Conservation (phyloP, 768 basidiomycete genomes). For the Pleurotus pulmonarius region DNA sequence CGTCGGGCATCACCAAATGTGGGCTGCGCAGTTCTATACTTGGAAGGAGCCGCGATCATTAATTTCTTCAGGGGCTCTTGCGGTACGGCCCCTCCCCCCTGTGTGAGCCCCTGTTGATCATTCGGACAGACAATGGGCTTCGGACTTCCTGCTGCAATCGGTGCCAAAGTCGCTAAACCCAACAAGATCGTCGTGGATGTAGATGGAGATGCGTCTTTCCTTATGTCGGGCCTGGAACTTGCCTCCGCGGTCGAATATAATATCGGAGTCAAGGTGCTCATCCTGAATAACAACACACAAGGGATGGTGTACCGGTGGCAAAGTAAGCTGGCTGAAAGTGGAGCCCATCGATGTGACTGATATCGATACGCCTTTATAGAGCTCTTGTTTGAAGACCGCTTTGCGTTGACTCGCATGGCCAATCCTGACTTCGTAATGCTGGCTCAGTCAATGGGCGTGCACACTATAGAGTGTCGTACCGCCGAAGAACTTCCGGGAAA, state of each 20-base stretch:
- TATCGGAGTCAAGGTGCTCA: conserved; percentile 92
- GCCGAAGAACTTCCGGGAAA: conserved; percentile 80
- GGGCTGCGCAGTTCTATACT: conserved; percentile 92
- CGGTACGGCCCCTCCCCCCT: conserved; percentile 48
- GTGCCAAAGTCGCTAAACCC: conserved; percentile 94
- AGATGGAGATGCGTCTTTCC: conserved; percentile 97
- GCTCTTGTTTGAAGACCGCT: conserved; percentile 94
- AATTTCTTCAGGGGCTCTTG: conserved; percentile 93
- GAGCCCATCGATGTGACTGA: not conserved
- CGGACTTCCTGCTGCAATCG: conserved; percentile 90
- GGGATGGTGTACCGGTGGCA: conserved; percentile 99
- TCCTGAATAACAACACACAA: conserved; percentile 96
- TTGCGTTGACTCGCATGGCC: conserved; percentile 92
- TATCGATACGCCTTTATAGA: conserved; percentile 34
- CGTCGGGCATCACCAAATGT: conserved; percentile 99
- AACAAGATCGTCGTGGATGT: conserved; percentile 93
- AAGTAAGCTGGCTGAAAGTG: conserved; percentile 40
- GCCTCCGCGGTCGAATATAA: conserved; percentile 86
- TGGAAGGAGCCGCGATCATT: conserved; percentile 86
- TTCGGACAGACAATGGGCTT: conserved; percentile 89
- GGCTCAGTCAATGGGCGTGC: conserved; percentile 87
- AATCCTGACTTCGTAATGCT: conserved; percentile 95
- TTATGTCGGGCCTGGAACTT: conserved; percentile 99
- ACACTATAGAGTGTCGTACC: conserved; percentile 77
- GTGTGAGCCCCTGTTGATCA: not conserved